A percentile compares a stretch with the other conserved stretches of the same genome.
Conservation (phyloP, 83 land plant genomes). For the Larix sibirica region DNA sequence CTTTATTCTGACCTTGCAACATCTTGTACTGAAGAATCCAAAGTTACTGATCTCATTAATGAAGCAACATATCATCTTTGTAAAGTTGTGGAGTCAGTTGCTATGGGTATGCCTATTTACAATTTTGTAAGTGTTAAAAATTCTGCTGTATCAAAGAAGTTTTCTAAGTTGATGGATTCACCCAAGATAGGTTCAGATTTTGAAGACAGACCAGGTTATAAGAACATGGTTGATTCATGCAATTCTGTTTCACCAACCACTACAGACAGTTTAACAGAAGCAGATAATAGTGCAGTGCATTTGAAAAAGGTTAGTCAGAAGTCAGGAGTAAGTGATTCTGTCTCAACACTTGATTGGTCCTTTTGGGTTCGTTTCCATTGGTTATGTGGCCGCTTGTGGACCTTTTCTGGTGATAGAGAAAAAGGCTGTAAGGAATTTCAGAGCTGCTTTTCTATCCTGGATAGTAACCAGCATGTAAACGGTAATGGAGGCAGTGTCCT, state of each 20-base stretch:
- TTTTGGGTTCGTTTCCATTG: slow-evolving; percentile 93
- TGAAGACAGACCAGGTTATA: background rate
- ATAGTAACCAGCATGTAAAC: slow-evolving; percentile 21
- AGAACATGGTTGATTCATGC: background rate
- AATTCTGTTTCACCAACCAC: background rate
- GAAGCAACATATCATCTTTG: slow-evolving; percentile 90
- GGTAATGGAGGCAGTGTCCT: slow-evolving; percentile 23
- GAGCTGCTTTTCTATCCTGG: slow-evolving; percentile 49
- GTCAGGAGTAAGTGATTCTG: slow-evolving; percentile 7
- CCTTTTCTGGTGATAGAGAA: slow-evolving; percentile 61
- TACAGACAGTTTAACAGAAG: background rate
- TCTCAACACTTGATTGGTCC: slow-evolving; percentile 28
- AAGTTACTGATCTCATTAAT: slow-evolving; percentile 36
- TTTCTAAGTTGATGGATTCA: background rate
- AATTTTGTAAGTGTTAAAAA: background rate
- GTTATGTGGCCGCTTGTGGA: slow-evolving; percentile 73
- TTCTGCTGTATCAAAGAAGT: background rate
- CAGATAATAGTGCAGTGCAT: background rate
- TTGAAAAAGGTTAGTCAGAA: background rate
- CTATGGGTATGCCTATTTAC: slow-evolving; percentile 36
- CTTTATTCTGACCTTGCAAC: slow-evolving; percentile 73
- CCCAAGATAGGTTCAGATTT: background rate
- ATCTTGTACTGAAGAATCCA: slow-evolving; percentile 30
- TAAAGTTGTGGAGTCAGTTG: slow-evolving; percentile 69
- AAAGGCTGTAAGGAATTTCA: slow-evolving; percentile 70